These are phyloP conservation scores for Scalesia atractyloides DNA, from an alignment of 129 eudicot species.

Conservation along the genomic window DNA sequence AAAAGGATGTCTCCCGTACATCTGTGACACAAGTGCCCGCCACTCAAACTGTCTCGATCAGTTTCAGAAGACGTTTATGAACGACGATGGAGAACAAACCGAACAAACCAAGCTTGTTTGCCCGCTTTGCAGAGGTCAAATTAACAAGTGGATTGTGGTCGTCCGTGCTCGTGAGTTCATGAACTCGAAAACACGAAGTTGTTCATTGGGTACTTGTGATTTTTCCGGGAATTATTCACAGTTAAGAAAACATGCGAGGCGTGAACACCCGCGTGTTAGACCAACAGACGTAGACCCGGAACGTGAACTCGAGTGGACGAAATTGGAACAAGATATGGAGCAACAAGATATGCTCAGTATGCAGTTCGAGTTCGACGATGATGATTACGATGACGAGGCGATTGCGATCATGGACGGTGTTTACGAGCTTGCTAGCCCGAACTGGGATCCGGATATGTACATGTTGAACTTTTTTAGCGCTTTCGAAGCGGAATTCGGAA, in stretches of 20 bases:
- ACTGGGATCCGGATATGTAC: slow-evolving; percentile 24
- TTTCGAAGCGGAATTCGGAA: slow-evolving; percentile 17
- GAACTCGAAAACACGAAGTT: slow-evolving; percentile 55
- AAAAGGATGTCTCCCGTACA: slow-evolving; percentile 72
- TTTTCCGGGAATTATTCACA: slow-evolving; percentile 50
- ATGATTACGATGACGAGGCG: not conserved
- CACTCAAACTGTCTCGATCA: slow-evolving; percentile 77
- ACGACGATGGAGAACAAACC: not conserved
- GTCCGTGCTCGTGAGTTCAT: slow-evolving; percentile 53
- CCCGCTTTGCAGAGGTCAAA: slow-evolving; percentile 66
- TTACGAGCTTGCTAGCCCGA: slow-evolving; percentile 25
- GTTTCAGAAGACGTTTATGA: slow-evolving; percentile 46
- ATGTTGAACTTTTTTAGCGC: slow-evolving; percentile 1
- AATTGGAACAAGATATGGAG: slow-evolving; percentile 35
- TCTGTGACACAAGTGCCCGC: slow-evolving; percentile 72
- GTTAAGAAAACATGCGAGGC: slow-evolving; percentile 57
- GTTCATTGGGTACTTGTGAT: slow-evolving; percentile 55
- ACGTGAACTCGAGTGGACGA: slow-evolving; percentile 45
- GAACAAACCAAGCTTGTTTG: slow-evolving; percentile 30
- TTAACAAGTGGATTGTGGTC: slow-evolving; percentile 46
- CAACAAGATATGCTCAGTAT: slow-evolving; percentile 40
- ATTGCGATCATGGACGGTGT: slow-evolving; percentile 16
- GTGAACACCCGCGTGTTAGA: slow-evolving; percentile 45
- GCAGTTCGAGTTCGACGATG: slow-evolving; percentile 30
- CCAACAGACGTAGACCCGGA: slow-evolving; percentile 53